These are phyloP conservation scores for Pseudovirgaria hyperparasitica DNA, from an alignment of 2,329 filamentous ascomycete species.

Conservation along the genomic window DNA sequence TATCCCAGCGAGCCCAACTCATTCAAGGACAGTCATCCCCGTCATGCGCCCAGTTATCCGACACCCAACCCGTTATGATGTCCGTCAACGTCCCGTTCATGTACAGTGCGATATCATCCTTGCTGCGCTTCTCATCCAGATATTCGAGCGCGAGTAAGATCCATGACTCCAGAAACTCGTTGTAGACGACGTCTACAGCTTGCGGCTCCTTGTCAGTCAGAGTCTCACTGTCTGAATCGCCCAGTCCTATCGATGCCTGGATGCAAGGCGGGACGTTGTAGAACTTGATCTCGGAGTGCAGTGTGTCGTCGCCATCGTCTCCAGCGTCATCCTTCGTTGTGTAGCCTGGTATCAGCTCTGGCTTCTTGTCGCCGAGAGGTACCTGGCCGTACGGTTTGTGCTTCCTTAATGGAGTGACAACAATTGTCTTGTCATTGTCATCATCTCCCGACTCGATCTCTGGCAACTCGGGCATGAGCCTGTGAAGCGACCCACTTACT, in stretches of 20 bases:
- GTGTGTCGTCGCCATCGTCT: conserved; percentile 75
- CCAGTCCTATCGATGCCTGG: conserved; percentile 52
- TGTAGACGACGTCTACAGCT: conserved; percentile 75
- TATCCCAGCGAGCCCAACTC: too few relatives aligned
- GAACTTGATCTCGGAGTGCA: conserved; percentile 63
- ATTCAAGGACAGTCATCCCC: conserved; percentile 10
- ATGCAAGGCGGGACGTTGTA: conserved; percentile 77
- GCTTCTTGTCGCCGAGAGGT: conserved; percentile 21
- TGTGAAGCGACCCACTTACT: conserved; percentile 25
- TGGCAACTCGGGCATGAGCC: conserved; percentile 6
- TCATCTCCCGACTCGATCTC: not conserved
- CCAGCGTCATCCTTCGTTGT: conserved; percentile 80
- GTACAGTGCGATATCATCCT: conserved; percentile 39
- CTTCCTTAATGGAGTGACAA: not conserved
- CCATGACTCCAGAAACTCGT: conserved; percentile 82
- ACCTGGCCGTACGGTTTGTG: conserved; percentile 16
- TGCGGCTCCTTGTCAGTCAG: conserved; percentile 41
- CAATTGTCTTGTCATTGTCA: too few relatives aligned
- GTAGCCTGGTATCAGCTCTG: conserved; percentile 60
- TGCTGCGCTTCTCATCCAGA: conserved; percentile 36
- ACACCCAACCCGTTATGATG: conserved; percentile 47
- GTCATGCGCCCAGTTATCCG: conserved; percentile 36
- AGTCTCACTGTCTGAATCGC: conserved; percentile 3
- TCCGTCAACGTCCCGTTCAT: conserved; percentile 43
- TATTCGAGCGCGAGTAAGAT: conserved; percentile 62